Conservation (phyloP, 129 eudicot species). For the Oenanthe sinensis region DNA sequence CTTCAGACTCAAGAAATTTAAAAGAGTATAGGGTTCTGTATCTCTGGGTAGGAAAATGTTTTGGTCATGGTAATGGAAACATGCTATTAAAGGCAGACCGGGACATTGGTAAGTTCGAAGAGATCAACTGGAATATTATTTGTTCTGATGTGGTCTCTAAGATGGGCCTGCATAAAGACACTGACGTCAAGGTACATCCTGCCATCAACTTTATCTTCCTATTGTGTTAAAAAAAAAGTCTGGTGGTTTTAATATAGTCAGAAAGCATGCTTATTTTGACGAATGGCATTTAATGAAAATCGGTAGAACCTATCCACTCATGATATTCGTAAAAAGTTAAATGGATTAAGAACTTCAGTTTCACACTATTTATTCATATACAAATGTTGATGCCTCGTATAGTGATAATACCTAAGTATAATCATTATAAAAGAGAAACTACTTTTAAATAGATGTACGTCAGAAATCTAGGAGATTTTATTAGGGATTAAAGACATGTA, state of each 20-base stretch:
- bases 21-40: conserved; percentile 34
- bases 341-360: not conserved
- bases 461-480: not conserved
- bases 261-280: not conserved
- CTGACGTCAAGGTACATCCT: conserved; percentile 40
- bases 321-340: not conserved
- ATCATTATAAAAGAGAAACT: not conserved
- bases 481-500: not conserved
- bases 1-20: conserved; percentile 18
- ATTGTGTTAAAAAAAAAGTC: not conserved
- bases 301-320: not conserved
- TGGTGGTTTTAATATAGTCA: not conserved
- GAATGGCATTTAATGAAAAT: not conserved
- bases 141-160: conserved; percentile 31
- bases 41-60: conserved; percentile 60
- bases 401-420: not conserved
- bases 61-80: conserved; percentile 20
- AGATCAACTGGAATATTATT: conserved; percentile 30
- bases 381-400: not conserved
- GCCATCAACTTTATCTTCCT: not conserved
- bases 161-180: conserved; percentile 40
- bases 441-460: not conserved
- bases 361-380: not conserved
- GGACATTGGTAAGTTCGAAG: conserved; percentile 26
- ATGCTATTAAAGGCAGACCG: conserved; percentile 17